Conservation (phyloP, 1,139 yeast genomes). For the Kodamaea sp. region DNA sequence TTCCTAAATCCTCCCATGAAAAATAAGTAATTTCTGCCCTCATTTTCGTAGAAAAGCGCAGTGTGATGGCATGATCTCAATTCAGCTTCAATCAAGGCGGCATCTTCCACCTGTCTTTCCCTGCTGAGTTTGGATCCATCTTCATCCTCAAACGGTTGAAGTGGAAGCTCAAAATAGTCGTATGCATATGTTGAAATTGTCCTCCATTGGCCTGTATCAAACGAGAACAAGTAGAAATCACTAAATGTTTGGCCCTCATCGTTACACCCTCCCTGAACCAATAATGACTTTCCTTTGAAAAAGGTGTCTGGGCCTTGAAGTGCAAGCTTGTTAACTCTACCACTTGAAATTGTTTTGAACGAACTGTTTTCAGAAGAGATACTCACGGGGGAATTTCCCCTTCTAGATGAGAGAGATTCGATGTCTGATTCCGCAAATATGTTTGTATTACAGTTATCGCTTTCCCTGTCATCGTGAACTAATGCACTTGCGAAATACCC, state of each 20-base stretch:
- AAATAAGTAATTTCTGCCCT: conserved; percentile 39
- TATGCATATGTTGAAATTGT: conserved; percentile 34
- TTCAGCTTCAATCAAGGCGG: conserved; percentile 43
- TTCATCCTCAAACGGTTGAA: conserved; percentile 33
- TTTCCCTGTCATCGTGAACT: conserved; percentile 23
- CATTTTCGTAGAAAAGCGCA: conserved; percentile 37
- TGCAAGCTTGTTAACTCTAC: conserved; percentile 7
- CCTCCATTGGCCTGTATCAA: conserved; percentile 40
- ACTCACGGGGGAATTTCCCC: conserved; percentile 11
- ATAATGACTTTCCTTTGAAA: conserved; percentile 31
- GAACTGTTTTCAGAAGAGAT: conserved; percentile 15
- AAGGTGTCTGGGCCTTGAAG: conserved; percentile 15
- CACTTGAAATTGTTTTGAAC: conserved; percentile 17
- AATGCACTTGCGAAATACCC: conserved; percentile 43
- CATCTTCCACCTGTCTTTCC: conserved; percentile 27
- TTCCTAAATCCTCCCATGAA: conserved; percentile 45
- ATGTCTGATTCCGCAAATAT: conserved; percentile 4
- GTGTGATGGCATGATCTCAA: conserved; percentile 46
- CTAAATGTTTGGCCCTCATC: conserved; percentile 31
- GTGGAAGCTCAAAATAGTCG: conserved; percentile 35
- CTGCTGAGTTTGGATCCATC: conserved; percentile 21
- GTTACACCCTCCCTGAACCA: conserved; percentile 47
- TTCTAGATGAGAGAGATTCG: conserved; percentile 1
- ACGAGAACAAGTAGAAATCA: conserved; percentile 37
- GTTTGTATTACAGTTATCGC: conserved; percentile 16